Evolutionary conservation across 441 rosid genomes (phyloP), one percentile per base, ranked within the genome.

Genomic region (Isatis lusitanica): DNA sequence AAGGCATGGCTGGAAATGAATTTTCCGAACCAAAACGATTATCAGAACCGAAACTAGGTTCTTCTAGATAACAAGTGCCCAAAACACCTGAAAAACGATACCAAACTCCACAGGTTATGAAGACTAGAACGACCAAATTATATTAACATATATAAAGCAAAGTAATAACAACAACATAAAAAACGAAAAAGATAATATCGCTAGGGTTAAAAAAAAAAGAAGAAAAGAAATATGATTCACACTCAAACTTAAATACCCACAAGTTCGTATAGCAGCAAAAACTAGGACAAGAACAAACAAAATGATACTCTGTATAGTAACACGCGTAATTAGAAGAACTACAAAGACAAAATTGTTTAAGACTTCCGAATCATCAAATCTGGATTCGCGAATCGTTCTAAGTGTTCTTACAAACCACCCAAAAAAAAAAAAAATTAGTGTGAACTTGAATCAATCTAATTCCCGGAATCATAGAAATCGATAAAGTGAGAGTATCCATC

Each of bases 1-100:
- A 93, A 86, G 93, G 88, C 99, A 96, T 96, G 82, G 76, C 82
- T 80, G 71, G 55, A 74, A 53, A 30, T 61, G 51, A 79, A 48
- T 74, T 48, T 36, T 52, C 78, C 52, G 5, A 62, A 24, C 62
- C 66, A 80, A 21, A 62, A 57, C 72, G 64, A 78, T 63, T 60
- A 63, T 72, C 83, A 78, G 63, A 63, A 78, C 77, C 71, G 58
- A 76, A 33, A 68, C 77, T 51, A 63, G 63, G 73, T 75, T 71
- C 75, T 75, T 67, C 66, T 68, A 26, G 48, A 64, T 66, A 74
- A 59, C 61, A 77, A 76, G 57, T 74, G 55, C 43, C 9, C 70
- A 69, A 74, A 63, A 62, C 70, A 80, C 76, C 93, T 84, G 86
- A 51, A 79, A 30, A 79, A 30, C 28, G 9, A 76, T 63, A 70